phyloP scores from a whole-genome alignment of 2,329 filamentous ascomycete genomes.

The Clarireedia paspali region DNA sequence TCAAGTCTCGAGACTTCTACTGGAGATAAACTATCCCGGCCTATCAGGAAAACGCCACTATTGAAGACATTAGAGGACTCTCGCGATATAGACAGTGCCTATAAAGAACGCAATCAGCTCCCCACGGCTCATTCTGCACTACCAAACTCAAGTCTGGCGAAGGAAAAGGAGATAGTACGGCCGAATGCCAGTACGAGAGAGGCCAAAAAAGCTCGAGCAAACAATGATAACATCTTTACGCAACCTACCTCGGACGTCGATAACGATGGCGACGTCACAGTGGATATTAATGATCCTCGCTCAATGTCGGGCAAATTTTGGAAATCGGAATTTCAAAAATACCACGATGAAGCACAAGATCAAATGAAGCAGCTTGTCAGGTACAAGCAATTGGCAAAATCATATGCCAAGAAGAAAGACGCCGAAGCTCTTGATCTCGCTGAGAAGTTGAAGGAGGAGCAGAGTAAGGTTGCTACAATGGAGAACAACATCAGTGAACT shows the following conservation, averaged over 20 bases:
- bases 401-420: conserved; percentile 72
- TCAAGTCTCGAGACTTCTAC: conserved; percentile 24
- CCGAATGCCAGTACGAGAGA: background rate
- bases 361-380: conserved; percentile 72
- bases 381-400: conserved; percentile 74
- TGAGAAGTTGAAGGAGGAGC: conserved; percentile 60
- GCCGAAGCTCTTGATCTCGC: conserved; percentile 58
- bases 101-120: conserved; percentile 2
- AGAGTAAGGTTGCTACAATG: conserved; percentile 54
- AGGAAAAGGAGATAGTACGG: background rate
- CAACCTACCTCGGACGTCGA: conserved; percentile 25
- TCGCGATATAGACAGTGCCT: conserved; percentile 25
- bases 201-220: conserved; percentile 8
- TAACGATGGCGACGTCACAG: conserved; percentile 53
- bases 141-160: background rate
- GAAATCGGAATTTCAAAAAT: conserved; percentile 70
- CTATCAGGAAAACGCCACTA: conserved; percentile 36
- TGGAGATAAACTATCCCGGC: conserved; percentile 13
- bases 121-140: conserved; percentile 1
- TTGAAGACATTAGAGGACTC: conserved; percentile 40
- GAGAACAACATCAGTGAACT: conserved; percentile 56
- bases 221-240: conserved; percentile 12
- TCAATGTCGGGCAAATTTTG: conserved; percentile 72
- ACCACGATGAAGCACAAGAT: conserved; percentile 61
- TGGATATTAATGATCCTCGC: conserved; percentile 65